Conservation (phyloP, 768 basidiomycete species). For the Collybia sp. region DNA sequence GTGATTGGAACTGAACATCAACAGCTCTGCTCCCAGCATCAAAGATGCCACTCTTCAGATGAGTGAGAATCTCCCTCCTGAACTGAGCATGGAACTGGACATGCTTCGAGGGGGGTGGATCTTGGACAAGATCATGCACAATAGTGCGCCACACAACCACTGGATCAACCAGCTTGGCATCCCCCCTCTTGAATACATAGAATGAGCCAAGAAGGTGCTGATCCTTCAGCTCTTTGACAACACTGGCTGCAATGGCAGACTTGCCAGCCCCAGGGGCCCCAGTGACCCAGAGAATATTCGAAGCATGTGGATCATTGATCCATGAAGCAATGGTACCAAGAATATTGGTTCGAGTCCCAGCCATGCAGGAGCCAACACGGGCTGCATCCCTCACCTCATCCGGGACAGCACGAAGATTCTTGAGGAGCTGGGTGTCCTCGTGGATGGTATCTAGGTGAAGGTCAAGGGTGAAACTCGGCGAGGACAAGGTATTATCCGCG, state of each 20-base stretch:
- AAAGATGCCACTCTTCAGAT: constrained; percentile 1
- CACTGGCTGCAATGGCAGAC: constrained; percentile 11
- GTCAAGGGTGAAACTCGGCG: no score
- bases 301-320: constrained; percentile 3
- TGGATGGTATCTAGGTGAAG: no score
- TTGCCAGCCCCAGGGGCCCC: constrained; percentile 16
- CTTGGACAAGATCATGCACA: constrained; percentile 4
- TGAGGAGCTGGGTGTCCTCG: no score
- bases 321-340: constrained; percentile 7
- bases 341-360: constrained; percentile 6
- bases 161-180: constrained; percentile 5
- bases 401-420: no score
- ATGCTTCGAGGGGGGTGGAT: not conserved
- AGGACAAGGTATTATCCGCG: no score
- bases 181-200: constrained; percentile 11
- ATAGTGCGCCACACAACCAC: constrained; percentile 6
- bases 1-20: not conserved
- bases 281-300: constrained; percentile 13
- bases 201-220: constrained; percentile 12
- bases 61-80: not conserved
- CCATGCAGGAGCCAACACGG: constrained; percentile 4
- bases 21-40: not conserved
- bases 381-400: no score
- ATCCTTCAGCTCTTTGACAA: constrained; percentile 9
- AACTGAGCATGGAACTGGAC: not conserved